phyloP scores from a whole-genome alignment of 352 stramenopile genomes.

The Globisporangium yorkense region DNA sequence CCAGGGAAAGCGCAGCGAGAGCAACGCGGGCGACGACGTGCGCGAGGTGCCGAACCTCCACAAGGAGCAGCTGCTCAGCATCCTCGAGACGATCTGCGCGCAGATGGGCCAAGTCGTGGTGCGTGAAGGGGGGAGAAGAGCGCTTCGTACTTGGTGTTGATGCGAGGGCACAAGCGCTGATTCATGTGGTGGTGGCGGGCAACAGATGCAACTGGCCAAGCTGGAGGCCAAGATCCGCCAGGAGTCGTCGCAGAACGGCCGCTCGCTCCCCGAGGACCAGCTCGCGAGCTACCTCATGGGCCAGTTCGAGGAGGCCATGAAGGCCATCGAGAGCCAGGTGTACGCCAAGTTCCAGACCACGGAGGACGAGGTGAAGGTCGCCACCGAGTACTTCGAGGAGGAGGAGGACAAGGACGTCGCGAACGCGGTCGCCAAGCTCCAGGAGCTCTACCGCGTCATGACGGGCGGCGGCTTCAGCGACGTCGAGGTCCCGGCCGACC shows the following conservation, averaged over 20 bases:
- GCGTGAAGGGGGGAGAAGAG: constrained; percentile 14
- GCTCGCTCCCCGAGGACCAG: constrained; percentile 76
- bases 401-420: constrained; percentile 84
- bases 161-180: no score
- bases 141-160: no score
- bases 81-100: constrained; percentile 84
- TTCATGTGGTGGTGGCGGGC: neutral
- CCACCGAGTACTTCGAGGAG: constrained; percentile 86
- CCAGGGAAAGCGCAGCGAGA: constrained; percentile 48
- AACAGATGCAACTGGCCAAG: constrained; percentile 83
- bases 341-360: constrained; percentile 88
- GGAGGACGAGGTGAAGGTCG: constrained; percentile 82
- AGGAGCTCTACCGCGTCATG: constrained; percentile 87
- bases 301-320: constrained; percentile 89
- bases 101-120: constrained; percentile 88
- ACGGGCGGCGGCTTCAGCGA: constrained; percentile 75
- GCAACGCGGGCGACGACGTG: constrained; percentile 47
- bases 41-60: constrained; percentile 78
- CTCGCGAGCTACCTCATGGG: constrained; percentile 86
- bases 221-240: constrained; percentile 86
- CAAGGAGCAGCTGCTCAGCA: constrained; percentile 85
- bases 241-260: constrained; percentile 81
- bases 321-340: constrained; percentile 84
- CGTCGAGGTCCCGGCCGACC: constrained; percentile 73
- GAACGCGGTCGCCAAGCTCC: constrained; percentile 78